These are phyloP conservation scores for Cornus florida DNA, from an alignment of 148 eudicot genomes.

Conservation along the genomic window DNA sequence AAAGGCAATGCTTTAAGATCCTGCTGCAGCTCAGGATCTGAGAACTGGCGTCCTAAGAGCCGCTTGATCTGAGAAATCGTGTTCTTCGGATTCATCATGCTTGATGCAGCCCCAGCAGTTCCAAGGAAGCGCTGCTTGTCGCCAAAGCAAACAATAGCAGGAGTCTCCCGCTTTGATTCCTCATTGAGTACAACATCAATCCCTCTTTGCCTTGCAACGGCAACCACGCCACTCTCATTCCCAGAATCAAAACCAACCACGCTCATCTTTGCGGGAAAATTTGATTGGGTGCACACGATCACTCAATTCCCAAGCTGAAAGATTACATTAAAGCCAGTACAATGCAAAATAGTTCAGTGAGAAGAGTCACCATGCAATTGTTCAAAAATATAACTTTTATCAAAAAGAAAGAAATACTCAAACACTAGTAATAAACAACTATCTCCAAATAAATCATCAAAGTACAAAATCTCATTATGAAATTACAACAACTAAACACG, in stretches of 20 bases:
- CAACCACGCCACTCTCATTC: constrained; percentile 90
- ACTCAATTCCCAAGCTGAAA: background rate
- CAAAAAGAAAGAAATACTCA: too few species aligned
- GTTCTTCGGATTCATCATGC: constrained; percentile 93
- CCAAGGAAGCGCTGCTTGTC: constrained; percentile 97
- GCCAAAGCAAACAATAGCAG: constrained; percentile 89
- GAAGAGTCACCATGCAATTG: background rate
- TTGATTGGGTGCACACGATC: background rate
- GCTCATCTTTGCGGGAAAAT: constrained; percentile 54
- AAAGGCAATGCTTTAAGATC: constrained; percentile 77
- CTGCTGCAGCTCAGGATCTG: constrained; percentile 79
- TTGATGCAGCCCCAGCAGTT: constrained; percentile 92
- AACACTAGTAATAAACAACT: background rate
- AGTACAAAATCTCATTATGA: too few species aligned
- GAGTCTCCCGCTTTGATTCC: constrained; percentile 93
- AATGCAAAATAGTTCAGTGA: background rate
- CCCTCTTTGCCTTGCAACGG: constrained; percentile 97
- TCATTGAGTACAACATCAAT: constrained; percentile 95
- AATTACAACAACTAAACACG: too few species aligned
- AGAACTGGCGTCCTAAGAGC: constrained; percentile 68
- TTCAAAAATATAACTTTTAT: too few species aligned
- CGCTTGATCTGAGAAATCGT: constrained; percentile 87
- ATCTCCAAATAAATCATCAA: background rate
- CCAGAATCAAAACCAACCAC: constrained; percentile 97
- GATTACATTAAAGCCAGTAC: background rate